Evolutionary conservation across 2,329 filamentous ascomycete species (phyloP), one percentile per base, ranked within the genome.

Genomic region (Trichothecium roseum): DNA sequence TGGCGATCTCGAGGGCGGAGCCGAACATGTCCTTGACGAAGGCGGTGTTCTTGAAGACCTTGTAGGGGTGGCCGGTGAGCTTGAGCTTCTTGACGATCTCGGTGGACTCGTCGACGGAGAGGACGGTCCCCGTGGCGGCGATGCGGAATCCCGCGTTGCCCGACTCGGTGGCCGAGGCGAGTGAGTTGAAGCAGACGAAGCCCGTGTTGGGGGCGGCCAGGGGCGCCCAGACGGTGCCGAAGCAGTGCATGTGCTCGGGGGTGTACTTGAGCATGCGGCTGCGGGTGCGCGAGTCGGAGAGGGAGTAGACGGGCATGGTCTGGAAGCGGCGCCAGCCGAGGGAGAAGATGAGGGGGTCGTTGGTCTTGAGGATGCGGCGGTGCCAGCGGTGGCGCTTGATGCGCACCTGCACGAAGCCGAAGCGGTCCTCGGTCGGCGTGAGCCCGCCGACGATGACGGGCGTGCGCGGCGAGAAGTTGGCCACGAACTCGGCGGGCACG

Each of bases 71-170:
- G 40, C 91, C 91, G 0, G 87, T 95, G 33, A 98, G 74, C 61
- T 98, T 98, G 53, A 98, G 79, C 69, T 98, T 98, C 74, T 98
- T 98, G 59, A 98, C 91, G 45, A 98, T 96, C 56, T 98, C 91
- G 3, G 85, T 88, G 28, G 82, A 85, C 62, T 96, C 88, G 55
- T 98, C 91, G 15, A 98, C 91, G 52, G 81, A 88, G 44, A 96
- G 67, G 4, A 98, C 85, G 2, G 91, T 91, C 41, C 91, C 91
- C 0, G 88, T 95, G 3, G 91, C 93, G 8, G 91, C 85, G 46
- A 98, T 85, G 32, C 91, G 78, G 72, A 98, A 96, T 15, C 88
- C 88, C 0, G 88, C 82, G 33, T 81, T 89, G 51, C 18, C 30
- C 20, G 20, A 6, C 20, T 24, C 20, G 6, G 20, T 24, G 6